Base-by-base conservation (phyloP, 2,329 filamentous ascomycete species). In the Helotiales sp. region DNA sequence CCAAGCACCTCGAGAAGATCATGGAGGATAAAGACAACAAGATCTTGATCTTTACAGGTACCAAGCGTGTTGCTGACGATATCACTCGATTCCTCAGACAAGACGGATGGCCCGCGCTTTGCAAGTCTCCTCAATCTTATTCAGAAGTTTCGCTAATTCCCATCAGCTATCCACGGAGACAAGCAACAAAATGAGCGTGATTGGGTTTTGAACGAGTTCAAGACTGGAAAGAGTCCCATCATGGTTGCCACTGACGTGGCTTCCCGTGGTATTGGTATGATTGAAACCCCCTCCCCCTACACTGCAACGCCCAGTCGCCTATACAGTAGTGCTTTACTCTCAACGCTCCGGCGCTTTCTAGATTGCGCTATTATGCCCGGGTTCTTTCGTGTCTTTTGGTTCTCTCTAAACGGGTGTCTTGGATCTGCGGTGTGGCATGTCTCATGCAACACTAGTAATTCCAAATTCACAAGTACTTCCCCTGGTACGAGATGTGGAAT, bases 221-320 rank as follows among this genome's bases (percentile, higher is more conserved):
- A 98, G 90, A 93, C 92, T 73, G 94, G 93, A 84, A 97, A 98
- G 87, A 97, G 93, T 85, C 96, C 96, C 80, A 97, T 99, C 89
- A 97, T 99, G 94, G 96, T 99, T 85, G 96, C 96, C 84, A 99
- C 96, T 74, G 96, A 98, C 79, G 96, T 99, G 84, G 96, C 96
- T 84, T 98, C 96, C 80, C 96, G 96, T 94, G 96, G 96, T 93
- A 97, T 99, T 84, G 96, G 96, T 97, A 96, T 97, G 93, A 95
- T 91, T 88, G 84, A 86, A 83, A 83, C 83, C 80, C 82, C 83
- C 79, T 81, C 78, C 78, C 75, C 77, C 77, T 77, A 73, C 77
- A 77, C 76, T 77, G 82, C 85, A 85, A 85, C 82, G 83, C 85
- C 84, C 85, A 86, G 87, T 83, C 84, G 81, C 82, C 79, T 80